phyloP scores from a whole-genome alignment of 805 yeast genomes.

The Ogataea nakhonphanomensis region DNA sequence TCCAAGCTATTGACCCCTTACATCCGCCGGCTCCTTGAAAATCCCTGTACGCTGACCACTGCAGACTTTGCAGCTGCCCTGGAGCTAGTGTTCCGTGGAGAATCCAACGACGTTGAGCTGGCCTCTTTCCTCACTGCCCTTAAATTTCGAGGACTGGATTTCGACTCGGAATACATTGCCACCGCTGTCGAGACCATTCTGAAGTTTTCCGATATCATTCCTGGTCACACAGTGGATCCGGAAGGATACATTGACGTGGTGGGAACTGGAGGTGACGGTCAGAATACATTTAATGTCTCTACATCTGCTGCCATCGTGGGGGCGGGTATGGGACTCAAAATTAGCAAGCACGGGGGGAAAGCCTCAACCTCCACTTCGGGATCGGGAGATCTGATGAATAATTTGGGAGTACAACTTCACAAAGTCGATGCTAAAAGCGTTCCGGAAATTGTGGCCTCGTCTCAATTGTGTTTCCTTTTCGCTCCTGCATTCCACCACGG shows the following conservation, averaged over 20 bases:
- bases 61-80: constrained; percentile 64
- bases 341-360: constrained; percentile 96
- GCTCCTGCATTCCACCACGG: constrained; percentile 96
- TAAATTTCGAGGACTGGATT: constrained; percentile 72
- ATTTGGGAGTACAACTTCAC: constrained; percentile 78
- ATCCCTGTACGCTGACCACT: constrained; percentile 62
- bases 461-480: constrained; percentile 65
- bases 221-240: constrained; percentile 39
- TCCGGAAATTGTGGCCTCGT: constrained; percentile 50
- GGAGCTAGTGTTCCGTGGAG: constrained; percentile 53
- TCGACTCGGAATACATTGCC: constrained; percentile 75
- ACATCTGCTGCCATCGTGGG: constrained; percentile 94
- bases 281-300: constrained; percentile 93
- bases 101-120: constrained; percentile 64
- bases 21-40: constrained; percentile 58
- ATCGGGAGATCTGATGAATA: constrained; percentile 80
- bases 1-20: constrained; percentile 43
- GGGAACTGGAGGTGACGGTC: constrained; percentile 99
- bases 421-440: constrained; percentile 63
- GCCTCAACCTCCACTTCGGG: constrained; percentile 94
- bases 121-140: constrained; percentile 80
- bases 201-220: constrained; percentile 58
- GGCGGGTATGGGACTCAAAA: constrained; percentile 78
- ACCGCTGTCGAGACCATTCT: constrained; percentile 78
- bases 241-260: constrained; percentile 79